Base-by-base conservation (phyloP, 2,329 filamentous ascomycete species). In the Monilinia aucupariae region DNA sequence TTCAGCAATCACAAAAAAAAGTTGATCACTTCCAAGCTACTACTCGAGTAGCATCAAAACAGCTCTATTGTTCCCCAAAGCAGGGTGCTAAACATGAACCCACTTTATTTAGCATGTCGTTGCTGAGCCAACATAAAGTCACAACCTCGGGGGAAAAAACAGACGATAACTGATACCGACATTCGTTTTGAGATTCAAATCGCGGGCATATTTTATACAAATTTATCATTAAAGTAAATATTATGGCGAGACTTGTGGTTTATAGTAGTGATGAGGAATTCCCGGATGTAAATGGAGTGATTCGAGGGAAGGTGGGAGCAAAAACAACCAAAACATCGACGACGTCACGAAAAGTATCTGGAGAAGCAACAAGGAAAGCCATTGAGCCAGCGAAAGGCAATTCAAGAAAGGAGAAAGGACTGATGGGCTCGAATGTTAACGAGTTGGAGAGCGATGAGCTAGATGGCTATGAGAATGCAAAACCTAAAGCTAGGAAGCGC, bases 181-280 rank as follows among this genome's bases (percentile, higher is more conserved):
- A 47, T 34, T 25, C n/a, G 8, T 25, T n/a, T 58, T 58, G 9
- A 47, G 4, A 13, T 30, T 25, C 30, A 53, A 22, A 47, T 22
- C 15, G 20, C n/a, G 41, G 45, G 4, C 10, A 12, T n/a, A 39
- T 2, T 15, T 39, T 15, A 39, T 39, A 20, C 20, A 49, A 41
- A n/a, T 50, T 27, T 3, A 50, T 6, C n/a, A 43, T 22, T 12
- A 50, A 45, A 37, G 15, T 51, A 32, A 34, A 7, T 30, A 43
- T 48, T 50, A 70, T 70, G 68, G 67, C 67, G 10, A 64, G 65
- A 34, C 25, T 63, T 61, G 64, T 64, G 32, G 65, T 66, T 30
- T 67, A 68, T 56, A 64, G 22, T n/a, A 69, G 62, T 41, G 68
- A 68, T n/a, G 68, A 65, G 56, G 68, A 70, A 3, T 64, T 70